Evolutionary conservation across 805 yeast genomes (phyloP), one percentile per base, ranked within the genome.

Genomic region (Schwanniomyces pseudopolymorphus): DNA sequence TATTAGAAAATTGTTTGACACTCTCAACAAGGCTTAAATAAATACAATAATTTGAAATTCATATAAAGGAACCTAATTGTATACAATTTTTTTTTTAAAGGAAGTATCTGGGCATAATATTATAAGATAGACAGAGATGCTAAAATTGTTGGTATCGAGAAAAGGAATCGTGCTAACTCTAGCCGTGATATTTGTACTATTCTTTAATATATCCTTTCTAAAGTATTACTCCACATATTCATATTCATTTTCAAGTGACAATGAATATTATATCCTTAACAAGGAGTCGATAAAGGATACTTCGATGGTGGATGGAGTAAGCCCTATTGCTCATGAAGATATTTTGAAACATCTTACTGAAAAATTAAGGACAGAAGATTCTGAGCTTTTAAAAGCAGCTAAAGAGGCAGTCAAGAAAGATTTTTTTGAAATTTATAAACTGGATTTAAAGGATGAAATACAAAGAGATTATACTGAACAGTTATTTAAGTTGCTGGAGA

Each of bases 401-500:
- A 31, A 40, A n/a, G 35, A 46, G 36, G 31, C 33, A 14, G 45
- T 42, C 2, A 28, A 40, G 9, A 33, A 37, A 7, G 31, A 50
- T 41, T 53, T 46, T 31, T 33, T 49, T 26, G 52, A 46, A 2
- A 25, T 38, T 22, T 50, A 45, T 33, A 50, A 48, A 44, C 35
- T 27, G 5, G 33, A 42, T 20, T 42, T 55, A 19, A 39, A 43
- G 24, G 25, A 36, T 11, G 45, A 50, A 16, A 45, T 54, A 31
- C 24, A 33, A 17, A 22, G 21, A 9, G 33, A 55, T 21, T 53
- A 52, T 40, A 52, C 54, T 19, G 8, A 42, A 16, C 46, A 52
- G 16, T 35, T 48, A 27, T 55, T 48, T 26, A 27, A 40, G n/a
- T 40, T 43, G 11, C 51, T 45, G 40, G 39, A 46, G 17, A 27